These are phyloP conservation scores for Teratosphaeria epicoccoides DNA, from an alignment of 2,329 filamentous ascomycete species.

Conservation along the genomic window DNA sequence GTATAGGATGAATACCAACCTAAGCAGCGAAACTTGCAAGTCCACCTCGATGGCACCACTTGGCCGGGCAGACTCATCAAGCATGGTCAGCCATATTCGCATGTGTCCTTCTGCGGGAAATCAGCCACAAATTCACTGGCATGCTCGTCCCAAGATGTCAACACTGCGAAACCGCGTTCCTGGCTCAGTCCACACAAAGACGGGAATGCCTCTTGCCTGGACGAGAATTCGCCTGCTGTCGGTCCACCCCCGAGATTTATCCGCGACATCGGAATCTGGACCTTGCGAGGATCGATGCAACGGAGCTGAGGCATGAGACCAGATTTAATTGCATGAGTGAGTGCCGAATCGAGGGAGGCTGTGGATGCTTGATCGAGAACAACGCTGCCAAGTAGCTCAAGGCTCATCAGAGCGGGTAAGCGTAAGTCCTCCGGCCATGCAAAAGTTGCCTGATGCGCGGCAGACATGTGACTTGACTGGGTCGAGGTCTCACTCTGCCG, in stretches of 20 bases:
- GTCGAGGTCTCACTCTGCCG: background rate
- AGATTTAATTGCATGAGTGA: background rate
- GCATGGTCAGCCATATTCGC: background rate
- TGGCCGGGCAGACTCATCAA: background rate
- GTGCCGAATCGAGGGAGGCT: background rate
- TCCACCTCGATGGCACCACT: background rate
- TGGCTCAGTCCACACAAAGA: background rate
- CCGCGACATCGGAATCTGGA: background rate
- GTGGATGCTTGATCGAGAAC: background rate
- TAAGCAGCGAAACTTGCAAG: background rate
- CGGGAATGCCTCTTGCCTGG: background rate
- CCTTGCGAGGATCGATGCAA: background rate
- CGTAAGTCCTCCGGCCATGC: background rate
- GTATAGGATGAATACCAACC: background rate
- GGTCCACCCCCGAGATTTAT: background rate
- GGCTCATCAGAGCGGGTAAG: background rate
- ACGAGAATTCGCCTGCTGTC: background rate
- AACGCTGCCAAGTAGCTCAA: background rate
- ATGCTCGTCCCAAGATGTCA: background rate
- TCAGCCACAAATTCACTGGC: background rate
- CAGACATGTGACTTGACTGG: background rate
- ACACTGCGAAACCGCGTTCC: background rate
- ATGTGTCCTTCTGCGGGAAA: background rate
- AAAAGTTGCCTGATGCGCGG: background rate
- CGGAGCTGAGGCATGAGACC: background rate